Evolutionary conservation across 208 protist genomes (phyloP), one percentile per base, ranked within the genome.

Genomic region (Tritrichomonas musculus): DNA sequence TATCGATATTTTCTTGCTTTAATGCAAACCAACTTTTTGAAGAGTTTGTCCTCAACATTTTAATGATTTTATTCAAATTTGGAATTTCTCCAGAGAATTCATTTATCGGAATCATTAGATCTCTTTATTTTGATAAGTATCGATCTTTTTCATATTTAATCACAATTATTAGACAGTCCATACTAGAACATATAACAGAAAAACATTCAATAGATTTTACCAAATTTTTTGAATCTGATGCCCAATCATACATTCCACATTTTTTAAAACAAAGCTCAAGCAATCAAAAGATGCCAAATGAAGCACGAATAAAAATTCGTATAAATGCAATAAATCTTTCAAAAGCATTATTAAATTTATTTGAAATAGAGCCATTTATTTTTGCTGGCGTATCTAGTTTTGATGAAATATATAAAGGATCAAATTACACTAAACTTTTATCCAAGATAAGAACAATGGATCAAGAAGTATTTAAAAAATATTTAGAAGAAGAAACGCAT

Each of bases 121-220:
- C 77, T 22, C 20, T 88, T 53, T 53, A 41, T 50, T 55, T 30
- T 39, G 77, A 88, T 88, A 47, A 47, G 17, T 88, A 88, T 88
- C 77, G 17, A 27, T 88, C 77, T 13, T 88, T 88, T 50, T 53
- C 77, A 33, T 88, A 53, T 60, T 88, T 88, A 39, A 53, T 88
- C 27, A 88, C 47, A 41, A 60, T 88, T n/a, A 33, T 88, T 11
- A 9, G 47, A 20, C 77, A 88, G 39, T 57, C 77, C 25, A 88
- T 88, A 2, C 44, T 88, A 11, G 27, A 53, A 30, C 44, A 57
- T 20, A 88, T 88, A 17, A 33, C 11, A 33, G 11, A 9, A 20
- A 88, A 88, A 88, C 39, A 82, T 82, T 25, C 30, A n/a, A 27
- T 22, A 53, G 47, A 88, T 2, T 22, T 88, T 20, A 8, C 9